Evolutionary conservation across 352 stramenopile genomes (phyloP).

Genomic region (Pythium pyrilobum): DNA sequence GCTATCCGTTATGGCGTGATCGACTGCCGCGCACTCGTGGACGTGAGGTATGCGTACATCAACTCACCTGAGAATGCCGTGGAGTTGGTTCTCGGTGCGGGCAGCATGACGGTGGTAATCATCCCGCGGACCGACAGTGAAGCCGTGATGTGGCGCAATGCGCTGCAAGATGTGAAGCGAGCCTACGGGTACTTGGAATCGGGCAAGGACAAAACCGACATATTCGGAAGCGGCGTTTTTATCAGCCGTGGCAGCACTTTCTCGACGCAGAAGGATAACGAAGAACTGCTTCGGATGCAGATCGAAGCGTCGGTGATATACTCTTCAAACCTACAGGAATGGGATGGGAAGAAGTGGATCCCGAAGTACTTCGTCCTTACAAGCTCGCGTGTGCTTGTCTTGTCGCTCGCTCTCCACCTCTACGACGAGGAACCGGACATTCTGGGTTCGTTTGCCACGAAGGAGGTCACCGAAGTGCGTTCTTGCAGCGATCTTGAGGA

Average conservation of each 20-base stretch:
- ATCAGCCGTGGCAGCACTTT: constrained; percentile 86
- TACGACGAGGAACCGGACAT: constrained; percentile 88
- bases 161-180: constrained; percentile 76
- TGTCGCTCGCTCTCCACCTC: constrained; percentile 77
- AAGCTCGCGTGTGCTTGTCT: constrained; percentile 67
- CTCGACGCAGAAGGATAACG: constrained; percentile 77
- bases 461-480: constrained; percentile 76
- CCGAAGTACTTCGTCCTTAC: constrained; percentile 88
- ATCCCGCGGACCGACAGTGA: constrained; percentile 80
- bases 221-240: constrained; percentile 67
- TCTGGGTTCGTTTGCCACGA: constrained; percentile 71
- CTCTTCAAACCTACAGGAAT: constrained; percentile 82
- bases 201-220: constrained; percentile 70
- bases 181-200: constrained; percentile 72
- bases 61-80: constrained; percentile 85
- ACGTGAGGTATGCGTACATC: constrained; percentile 80
- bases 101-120: constrained; percentile 65
- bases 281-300: constrained; percentile 76
- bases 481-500: constrained; percentile 75
- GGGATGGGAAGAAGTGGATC: constrained; percentile 84
- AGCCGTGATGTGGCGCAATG: constrained; percentile 81
- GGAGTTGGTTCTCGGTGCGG: constrained; percentile 64
- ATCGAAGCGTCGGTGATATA: constrained; percentile 80
- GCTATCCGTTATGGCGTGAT: constrained; percentile 86
- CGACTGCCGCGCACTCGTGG: constrained; percentile 73